Evolutionary conservation across 2,329 filamentous ascomycete genomes (phyloP).

Genomic region (Ceratocystis huliohia): DNA sequence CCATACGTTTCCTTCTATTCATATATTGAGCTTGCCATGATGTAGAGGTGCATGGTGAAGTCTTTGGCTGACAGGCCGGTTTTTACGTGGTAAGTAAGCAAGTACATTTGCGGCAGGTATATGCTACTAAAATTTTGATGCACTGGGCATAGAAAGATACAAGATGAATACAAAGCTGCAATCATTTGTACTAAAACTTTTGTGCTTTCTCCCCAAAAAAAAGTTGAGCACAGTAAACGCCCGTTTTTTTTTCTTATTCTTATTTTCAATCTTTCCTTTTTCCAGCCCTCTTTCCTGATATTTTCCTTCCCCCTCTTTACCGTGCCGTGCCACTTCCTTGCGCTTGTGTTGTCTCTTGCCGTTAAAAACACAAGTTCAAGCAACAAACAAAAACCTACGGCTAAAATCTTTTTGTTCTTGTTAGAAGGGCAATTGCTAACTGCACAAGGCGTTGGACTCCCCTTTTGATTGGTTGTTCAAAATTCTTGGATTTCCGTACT

Average conservation of each 20-base stretch:
- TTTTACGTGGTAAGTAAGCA: not conserved
- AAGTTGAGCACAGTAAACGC: not conserved
- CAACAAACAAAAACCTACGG: too few relatives aligned
- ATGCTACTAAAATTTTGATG: too few relatives aligned
- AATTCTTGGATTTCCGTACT: not conserved
- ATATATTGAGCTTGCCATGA: not conserved
- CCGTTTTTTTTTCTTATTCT: not conserved
- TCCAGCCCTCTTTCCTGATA: not conserved
- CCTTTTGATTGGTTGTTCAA: not conserved
- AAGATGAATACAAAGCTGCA: not conserved
- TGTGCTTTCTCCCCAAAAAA: not conserved
- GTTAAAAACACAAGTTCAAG: too few relatives aligned
- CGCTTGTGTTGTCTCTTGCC: not conserved
- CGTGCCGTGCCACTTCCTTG: not conserved
- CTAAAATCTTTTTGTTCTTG: too few relatives aligned
- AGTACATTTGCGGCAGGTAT: not conserved
- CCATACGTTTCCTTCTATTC: not conserved
- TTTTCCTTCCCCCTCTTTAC: not conserved
- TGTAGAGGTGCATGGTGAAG: not conserved
- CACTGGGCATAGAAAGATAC: not conserved
- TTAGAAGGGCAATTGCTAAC: too few relatives aligned
- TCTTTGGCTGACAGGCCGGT: not conserved
- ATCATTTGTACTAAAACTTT: not conserved
- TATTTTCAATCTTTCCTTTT: not conserved
- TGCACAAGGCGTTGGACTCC: not conserved